Conservation (phyloP, 768 basidiomycete genomes). For the Leucosporidium scottii region DNA sequence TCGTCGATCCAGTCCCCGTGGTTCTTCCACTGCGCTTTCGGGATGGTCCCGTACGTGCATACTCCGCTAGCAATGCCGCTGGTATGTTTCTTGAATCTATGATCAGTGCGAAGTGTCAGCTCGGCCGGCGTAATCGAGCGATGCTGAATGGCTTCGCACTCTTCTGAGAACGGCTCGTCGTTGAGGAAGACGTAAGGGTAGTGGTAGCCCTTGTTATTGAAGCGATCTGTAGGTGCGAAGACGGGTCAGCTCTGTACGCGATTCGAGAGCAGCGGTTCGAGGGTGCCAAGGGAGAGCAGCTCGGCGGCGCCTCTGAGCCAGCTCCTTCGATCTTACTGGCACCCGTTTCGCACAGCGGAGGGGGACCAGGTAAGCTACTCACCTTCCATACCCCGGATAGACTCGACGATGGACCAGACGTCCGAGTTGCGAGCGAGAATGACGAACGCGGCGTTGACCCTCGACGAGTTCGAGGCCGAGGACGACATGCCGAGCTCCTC, state of each 20-base stretch:
- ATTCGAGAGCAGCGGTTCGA: background rate
- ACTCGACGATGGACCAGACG: background rate
- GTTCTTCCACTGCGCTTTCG: slow-evolving; percentile 56
- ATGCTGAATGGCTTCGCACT: slow-evolving; percentile 36
- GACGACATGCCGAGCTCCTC: too few relatives aligned
- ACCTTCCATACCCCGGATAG: slow-evolving; percentile 1
- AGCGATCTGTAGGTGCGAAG: background rate
- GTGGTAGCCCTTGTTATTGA: slow-evolving; percentile 29
- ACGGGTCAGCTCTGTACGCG: background rate
- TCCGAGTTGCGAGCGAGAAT: slow-evolving; percentile 3
- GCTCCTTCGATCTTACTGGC: too few relatives aligned
- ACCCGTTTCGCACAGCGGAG: background rate
- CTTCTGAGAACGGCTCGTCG: slow-evolving; percentile 58
- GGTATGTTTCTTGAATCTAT: slow-evolving; percentile 54
- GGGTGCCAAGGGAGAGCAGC: background rate
- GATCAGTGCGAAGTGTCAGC: too few relatives aligned
- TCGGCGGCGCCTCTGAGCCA: too few relatives aligned
- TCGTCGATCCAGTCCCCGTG: slow-evolving; percentile 67
- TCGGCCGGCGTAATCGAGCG: too few relatives aligned
- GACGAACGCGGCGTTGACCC: slow-evolving; percentile 3
- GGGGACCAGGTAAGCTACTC: background rate
- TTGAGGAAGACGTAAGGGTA: slow-evolving; percentile 85
- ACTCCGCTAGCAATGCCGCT: slow-evolving; percentile 19
- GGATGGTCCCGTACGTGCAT: slow-evolving; percentile 38
- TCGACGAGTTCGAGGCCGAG: background rate